Percentiles rank a stretch among this genome's conserved stretches.
phyloP scores from a whole-genome alignment of 2,329 filamentous ascomycete species.

The Metarhizium album region DNA sequence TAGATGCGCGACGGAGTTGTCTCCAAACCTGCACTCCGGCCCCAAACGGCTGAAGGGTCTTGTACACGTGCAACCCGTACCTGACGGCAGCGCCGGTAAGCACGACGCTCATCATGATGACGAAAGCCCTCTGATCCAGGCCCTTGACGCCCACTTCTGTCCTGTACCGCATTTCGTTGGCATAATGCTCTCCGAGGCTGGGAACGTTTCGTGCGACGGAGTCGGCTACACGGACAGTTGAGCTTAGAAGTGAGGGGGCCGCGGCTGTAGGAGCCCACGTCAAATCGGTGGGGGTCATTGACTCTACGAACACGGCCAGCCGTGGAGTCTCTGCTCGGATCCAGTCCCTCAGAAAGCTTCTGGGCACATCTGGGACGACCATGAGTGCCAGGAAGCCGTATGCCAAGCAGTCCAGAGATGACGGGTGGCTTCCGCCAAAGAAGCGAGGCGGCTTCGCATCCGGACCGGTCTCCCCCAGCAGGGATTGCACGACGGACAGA shows the following conservation, averaged over 20 bases:
- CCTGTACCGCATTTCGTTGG: slow-evolving; percentile 25
- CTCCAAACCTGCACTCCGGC: slow-evolving; percentile 32
- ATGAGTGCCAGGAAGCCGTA: slow-evolving; percentile 73
- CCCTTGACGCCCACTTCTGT: slow-evolving; percentile 22
- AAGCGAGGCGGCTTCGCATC: slow-evolving; percentile 16
- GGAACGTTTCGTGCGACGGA: slow-evolving; percentile 25
- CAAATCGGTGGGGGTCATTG: slow-evolving; percentile 15
- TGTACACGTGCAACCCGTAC: slow-evolving; percentile 30
- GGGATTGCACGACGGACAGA: slow-evolving; percentile 57
- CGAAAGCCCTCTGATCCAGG: slow-evolving; percentile 21
- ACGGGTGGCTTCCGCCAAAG: slow-evolving; percentile 16
- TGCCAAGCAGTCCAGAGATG: slow-evolving; percentile 61
- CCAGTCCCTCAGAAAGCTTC: slow-evolving; percentile 30
- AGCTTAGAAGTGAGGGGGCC: slow-evolving; percentile 11
- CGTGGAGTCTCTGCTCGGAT: slow-evolving; percentile 21
- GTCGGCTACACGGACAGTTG: slow-evolving; percentile 22
- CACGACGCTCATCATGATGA: slow-evolving; percentile 22
- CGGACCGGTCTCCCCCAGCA: slow-evolving; percentile 24
- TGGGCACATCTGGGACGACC: slow-evolving; percentile 37
- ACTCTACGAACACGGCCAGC: slow-evolving; percentile 21
- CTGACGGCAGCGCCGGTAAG: slow-evolving; percentile 27
- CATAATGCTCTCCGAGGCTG: slow-evolving; percentile 24
- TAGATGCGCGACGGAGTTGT: slow-evolving; percentile 18
- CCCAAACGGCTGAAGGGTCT: slow-evolving; percentile 33
- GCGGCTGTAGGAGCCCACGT: neutral